Base-by-base conservation (phyloP, 345 rosid genomes). In the Aquilaria yunnanensis region DNA sequence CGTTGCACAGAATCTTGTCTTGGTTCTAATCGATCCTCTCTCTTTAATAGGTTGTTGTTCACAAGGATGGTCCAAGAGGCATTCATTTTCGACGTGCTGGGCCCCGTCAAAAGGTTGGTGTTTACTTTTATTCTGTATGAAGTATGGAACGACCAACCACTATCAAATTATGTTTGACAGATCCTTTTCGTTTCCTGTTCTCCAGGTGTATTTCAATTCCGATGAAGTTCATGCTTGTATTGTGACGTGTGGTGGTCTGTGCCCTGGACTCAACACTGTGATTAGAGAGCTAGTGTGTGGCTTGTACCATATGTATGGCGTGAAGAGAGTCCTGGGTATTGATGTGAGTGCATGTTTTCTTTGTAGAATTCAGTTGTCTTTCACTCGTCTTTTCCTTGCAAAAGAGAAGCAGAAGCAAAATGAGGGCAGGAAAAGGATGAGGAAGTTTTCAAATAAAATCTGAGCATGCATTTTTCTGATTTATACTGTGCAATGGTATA, bases 191-290 rank as follows among this genome's bases (percentile, higher is more conserved):
- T 50, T 72, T 31, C 23, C 23, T 23, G 23, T 23, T 23, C 23
- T 23, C 57, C 73, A 84, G 95, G 83, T 85, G 32, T 85, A 85
- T 68, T 89, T 89, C 41, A 80, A 84, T 30, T 73, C 94, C 0
- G 97, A 87, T 60, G 94, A 93, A 71, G 97, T 85, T 52, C 81
- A 76, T 54, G 96, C 98, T 54, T 89, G 96, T 69, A 89, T 87
- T 31, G 97, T 89, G 48, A 89, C 98, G 30, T 92, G 98, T 41
- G 98, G 98, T 10, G 98, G 97, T 66, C 85, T 92, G 59, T 89
- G 97, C 74, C 98, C 93, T 1, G 97, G 97, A 43, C 86, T 92
- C 57, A 92, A 92, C 74, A 92, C 98, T 2, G 96, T 87, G 47
- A 84, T 89, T 56, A 82, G 96, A 78, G 98, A 92, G 77, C 69